Conservation (phyloP, 169 alveolate genomes). For the Condylostoma magnum region DNA sequence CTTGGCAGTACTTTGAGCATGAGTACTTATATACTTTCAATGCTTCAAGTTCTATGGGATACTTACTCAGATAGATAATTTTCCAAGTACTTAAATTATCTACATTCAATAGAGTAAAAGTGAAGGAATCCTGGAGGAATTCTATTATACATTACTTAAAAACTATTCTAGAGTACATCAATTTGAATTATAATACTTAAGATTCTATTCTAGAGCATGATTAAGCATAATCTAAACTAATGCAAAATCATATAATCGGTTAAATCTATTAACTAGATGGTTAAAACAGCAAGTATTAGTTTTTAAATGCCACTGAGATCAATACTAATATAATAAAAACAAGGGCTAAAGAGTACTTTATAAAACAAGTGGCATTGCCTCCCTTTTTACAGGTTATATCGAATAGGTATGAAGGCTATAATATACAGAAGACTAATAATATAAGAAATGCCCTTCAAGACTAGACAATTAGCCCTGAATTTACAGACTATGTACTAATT, state of each 20-base stretch:
- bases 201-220: background rate
- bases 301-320: background rate
- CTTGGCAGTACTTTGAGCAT: background rate
- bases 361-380: background rate
- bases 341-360: background rate
- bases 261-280: background rate
- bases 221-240: background rate
- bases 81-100: background rate
- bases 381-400: background rate
- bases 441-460: background rate
- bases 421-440: background rate
- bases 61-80: background rate
- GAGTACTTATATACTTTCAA: background rate
- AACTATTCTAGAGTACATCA: background rate
- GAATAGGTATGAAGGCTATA: background rate
- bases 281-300: background rate
- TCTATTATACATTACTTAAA: background rate
- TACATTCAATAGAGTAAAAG: background rate
- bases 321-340: background rate
- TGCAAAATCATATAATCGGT: background rate
- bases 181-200: background rate
- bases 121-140: background rate
- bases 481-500: background rate
- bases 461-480: background rate
- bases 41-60: too few species aligned